Evolutionary conservation across 1,139 yeast genomes (phyloP), one percentile per base, ranked within the genome.

Genomic region (Entelexis paramagnoliae): DNA sequence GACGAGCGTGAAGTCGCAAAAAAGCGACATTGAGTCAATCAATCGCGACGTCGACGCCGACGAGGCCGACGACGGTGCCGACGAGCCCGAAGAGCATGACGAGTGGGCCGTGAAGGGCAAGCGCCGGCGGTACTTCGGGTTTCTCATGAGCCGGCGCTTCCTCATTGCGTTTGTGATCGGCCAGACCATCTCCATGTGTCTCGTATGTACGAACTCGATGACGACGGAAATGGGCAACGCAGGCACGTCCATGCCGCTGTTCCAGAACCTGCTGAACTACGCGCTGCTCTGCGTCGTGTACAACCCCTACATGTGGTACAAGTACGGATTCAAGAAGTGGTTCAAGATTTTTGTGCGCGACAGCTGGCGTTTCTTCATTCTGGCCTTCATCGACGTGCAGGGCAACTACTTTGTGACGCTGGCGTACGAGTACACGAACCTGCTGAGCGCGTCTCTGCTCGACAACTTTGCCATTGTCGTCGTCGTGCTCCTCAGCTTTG

Each of bases 401-500:
- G 75, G 75, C 22, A 71, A 71, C 62, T 71, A 71, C 60, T 71
- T 71, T 52, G 70, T 71, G 10, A 73, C 70, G 49, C 67, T 67
- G 55, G 75, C 76, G 8, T 72, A 71, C 57, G 63, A 63, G 49
- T 72, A 72, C 59, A 72, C 75, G 29, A 72, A 69, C 57, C 58
- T 72, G 58, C 62, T 72, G 44, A 66, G 72, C 50, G 75, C 74
- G 16, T 68, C 72, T 16, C 56, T 72, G 54, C 65, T 72, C 26
- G 75, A 72, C 57, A 70, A 70, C 53, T 71, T 71, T 60, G 71
- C 76, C 20, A 71, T 72, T 55, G 74, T 69, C 4, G 72, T 71
- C 29, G 75, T 71, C 14, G 72, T 72, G 4, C 55, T 70, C 45
- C 59, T 72, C 51, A 68, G 73, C 39, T 71, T 71, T 50, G 48